Evolutionary conservation across 345 rosid genomes (phyloP).

Genomic region (Citrus maxima): DNA sequence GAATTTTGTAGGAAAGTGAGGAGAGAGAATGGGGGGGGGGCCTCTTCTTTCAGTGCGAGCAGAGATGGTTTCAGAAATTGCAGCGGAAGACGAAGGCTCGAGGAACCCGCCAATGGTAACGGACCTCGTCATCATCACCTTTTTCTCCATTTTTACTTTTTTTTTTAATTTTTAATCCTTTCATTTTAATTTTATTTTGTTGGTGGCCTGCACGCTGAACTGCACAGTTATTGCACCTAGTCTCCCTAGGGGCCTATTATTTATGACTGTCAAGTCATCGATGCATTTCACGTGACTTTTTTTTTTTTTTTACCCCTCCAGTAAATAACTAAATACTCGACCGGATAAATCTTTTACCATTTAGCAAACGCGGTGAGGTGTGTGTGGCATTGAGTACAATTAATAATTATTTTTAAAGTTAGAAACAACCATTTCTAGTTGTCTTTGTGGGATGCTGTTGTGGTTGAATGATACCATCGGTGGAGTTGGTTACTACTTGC

Average conservation of each 20-base stretch:
- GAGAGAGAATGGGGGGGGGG: background rate
- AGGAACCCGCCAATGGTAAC: constrained; percentile 49
- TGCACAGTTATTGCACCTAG: background rate
- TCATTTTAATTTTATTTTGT: background rate
- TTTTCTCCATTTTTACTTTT: background rate
- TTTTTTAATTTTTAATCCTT: too few species aligned
- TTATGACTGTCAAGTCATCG: background rate
- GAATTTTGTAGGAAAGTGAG: background rate
- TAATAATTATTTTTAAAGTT: too few species aligned
- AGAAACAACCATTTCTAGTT: too few species aligned
- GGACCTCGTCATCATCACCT: constrained; percentile 14
- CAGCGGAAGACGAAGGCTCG: constrained; percentile 25
- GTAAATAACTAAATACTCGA: too few species aligned
- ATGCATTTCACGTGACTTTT: background rate
- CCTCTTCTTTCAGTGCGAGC: background rate
- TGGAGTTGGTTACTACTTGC: background rate
- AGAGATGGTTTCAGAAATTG: constrained; percentile 6
- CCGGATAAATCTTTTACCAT: background rate
- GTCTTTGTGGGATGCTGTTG: too few species aligned
- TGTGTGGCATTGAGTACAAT: too few species aligned
- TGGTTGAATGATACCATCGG: background rate
- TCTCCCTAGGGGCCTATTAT: too few species aligned
- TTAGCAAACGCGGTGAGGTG: too few species aligned
- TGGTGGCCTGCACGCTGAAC: background rate
- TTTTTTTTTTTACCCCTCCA: background rate